Evolutionary conservation across 2,329 filamentous ascomycete genomes (phyloP), one percentile per base, ranked within the genome.

Genomic region (Colletotrichum sp.): DNA sequence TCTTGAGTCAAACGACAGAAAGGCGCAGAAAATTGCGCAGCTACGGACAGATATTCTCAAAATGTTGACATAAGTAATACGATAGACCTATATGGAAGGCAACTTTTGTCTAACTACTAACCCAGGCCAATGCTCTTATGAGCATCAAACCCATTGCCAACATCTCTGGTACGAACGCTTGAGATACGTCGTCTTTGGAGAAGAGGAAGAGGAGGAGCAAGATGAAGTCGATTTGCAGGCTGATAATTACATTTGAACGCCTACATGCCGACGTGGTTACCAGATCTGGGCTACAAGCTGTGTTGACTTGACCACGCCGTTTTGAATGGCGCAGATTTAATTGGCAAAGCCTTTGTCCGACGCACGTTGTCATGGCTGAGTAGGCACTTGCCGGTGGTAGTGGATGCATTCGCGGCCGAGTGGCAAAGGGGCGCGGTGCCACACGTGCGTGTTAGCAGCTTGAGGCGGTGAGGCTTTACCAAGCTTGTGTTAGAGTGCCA

Each of bases 111-210:
- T 3, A 3, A 8, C 5, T 11, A n/a, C 39, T 44, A 19, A n/a
- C n/a, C 8, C 19, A 44, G 16, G 39, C 16, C n/a, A 11, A 44
- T 11, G 39, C 5, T 44, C 19, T 2, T 3, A n/a, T 19, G 19
- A 44, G 39, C 9, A 11, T 44, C 36, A 12, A 44, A 11, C 9
- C 16, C 8, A n/a, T n/a, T 11, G 11, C 39, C 2, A 44, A 44
- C 1, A 0, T n/a, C 2, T n/a, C 9, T n/a, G 39, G 19, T 8
- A 0, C 19, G 3, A n/a, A n/a, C 19, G 19, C 39, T n/a, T 44
- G 3, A 44, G 19, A 19, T 44, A 19, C n/a, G 19, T 11, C 5
- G 9, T n/a, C 5, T n/a, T 44, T 5, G 8, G n/a, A 44, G 8
- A 3, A 11, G 19, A 19, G 39, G 3, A 15, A 19, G 3, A 15